Conservation (phyloP, 2,329 filamentous ascomycete species). For the Calcarisporium arbuscula region DNA sequence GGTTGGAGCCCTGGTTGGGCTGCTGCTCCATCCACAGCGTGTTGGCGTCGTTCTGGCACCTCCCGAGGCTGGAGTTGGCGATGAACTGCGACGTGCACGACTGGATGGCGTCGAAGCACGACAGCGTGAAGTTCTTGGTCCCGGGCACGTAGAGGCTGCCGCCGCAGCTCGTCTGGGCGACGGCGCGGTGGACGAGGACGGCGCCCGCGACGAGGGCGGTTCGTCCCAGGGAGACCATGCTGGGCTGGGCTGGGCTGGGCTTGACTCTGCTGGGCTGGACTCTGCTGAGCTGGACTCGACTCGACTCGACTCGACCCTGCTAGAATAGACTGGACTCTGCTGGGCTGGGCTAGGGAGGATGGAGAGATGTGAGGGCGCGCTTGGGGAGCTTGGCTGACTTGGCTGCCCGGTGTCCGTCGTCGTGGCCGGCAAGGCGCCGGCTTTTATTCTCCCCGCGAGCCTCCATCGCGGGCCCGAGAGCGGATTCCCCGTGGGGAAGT, state of each 20-base stretch:
- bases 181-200: conserved; percentile 1
- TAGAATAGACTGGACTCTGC: too few species aligned
- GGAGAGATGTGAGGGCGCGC: too few species aligned
- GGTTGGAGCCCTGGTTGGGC: conserved; percentile 1
- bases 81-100: conserved; percentile 4
- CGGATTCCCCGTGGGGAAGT: too few species aligned
- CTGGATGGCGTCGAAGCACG: conserved; percentile 3
- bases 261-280: too few species aligned
- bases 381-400: too few species aligned
- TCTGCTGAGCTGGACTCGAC: too few species aligned
- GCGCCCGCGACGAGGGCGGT: conserved; percentile 5
- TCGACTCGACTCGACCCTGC: too few species aligned
- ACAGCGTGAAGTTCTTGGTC: neutral
- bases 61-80: conserved; percentile 2
- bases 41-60: conserved; percentile 2
- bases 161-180: conserved; percentile 3
- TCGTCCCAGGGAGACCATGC: too few species aligned
- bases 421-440: too few species aligned
- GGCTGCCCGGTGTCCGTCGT: too few species aligned
- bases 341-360: too few species aligned
- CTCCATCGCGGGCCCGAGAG: neutral
- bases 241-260: too few species aligned
- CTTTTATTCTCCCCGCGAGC: neutral
- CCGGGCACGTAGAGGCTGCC: conserved; percentile 1
- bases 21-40: conserved; percentile 8